Conservation (phyloP, 225 moss, liverwort and hornwort genomes). For the Climacium dendroides region DNA sequence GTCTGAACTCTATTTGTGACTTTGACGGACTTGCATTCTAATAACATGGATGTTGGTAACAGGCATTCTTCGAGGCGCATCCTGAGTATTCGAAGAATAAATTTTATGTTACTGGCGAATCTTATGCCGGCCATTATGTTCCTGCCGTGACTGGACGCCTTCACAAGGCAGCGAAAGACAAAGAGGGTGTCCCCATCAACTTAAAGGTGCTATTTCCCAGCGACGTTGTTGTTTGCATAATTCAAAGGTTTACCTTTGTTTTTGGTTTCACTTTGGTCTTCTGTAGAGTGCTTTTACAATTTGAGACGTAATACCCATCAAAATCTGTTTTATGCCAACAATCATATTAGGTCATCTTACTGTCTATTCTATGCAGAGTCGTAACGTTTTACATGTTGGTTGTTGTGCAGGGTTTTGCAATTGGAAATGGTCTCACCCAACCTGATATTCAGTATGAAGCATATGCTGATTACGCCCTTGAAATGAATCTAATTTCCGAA, state of each 20-base stretch:
- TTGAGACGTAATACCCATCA: background rate
- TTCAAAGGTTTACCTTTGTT: background rate
- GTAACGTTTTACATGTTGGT: background rate
- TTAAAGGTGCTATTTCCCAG: slow-evolving; percentile 25
- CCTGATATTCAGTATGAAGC: slow-evolving; percentile 58
- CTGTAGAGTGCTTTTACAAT: background rate
- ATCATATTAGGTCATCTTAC: background rate
- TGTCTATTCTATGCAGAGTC: background rate
- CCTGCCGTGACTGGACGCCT: slow-evolving; percentile 49
- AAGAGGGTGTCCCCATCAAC: slow-evolving; percentile 48
- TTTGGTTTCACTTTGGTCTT: background rate
- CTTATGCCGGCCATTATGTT: slow-evolving; percentile 54
- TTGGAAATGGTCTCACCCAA: slow-evolving; percentile 57
- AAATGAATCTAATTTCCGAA: slow-evolving; percentile 33
- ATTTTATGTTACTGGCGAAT: slow-evolving; percentile 46
- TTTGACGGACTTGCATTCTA: background rate
- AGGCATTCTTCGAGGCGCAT: slow-evolving; percentile 57
- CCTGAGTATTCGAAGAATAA: slow-evolving; percentile 52
- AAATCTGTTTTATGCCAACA: background rate
- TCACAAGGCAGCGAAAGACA: slow-evolving; percentile 35
- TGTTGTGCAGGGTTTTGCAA: slow-evolving; percentile 46
- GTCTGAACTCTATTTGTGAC: background rate
- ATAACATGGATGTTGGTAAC: background rate
- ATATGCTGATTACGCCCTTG: slow-evolving; percentile 53
- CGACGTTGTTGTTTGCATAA: background rate